A percentile compares a stretch with the other conserved stretches of the same genome.
Conservation (phyloP, 768 basidiomycete species). For the Podaxis rugospora region DNA sequence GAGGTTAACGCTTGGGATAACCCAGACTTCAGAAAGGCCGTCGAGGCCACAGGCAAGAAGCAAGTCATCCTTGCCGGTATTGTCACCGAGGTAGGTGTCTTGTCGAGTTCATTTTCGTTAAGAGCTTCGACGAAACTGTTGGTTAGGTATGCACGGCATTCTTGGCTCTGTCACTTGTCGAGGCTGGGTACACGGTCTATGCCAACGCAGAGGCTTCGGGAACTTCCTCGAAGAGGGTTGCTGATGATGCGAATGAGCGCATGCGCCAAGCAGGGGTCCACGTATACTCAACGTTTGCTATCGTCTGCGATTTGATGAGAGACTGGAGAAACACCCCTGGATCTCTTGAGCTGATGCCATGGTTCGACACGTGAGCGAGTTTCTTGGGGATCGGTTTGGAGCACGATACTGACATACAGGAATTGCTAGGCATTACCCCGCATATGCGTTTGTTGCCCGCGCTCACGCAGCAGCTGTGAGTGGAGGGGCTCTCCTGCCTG, state of each 20-base stretch:
- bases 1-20: conserved; percentile 54
- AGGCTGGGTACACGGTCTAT: conserved; percentile 44
- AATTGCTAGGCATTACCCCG: conserved; percentile 18
- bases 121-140: neutral
- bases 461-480: conserved; percentile 22
- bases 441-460: conserved; percentile 24
- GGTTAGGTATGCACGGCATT: conserved; percentile 43
- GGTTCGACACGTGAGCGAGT: conserved; percentile 36
- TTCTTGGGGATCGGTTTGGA: neutral
- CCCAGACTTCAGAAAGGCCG: conserved; percentile 39
- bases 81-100: conserved; percentile 37
- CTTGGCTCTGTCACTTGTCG: conserved; percentile 39
- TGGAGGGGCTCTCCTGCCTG: conserved; percentile 17
- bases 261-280: conserved; percentile 45
- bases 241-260: conserved; percentile 41
- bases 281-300: conserved; percentile 40
- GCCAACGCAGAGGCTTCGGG: conserved; percentile 46
- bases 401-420: neutral
- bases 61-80: conserved; percentile 49
- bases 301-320: conserved; percentile 42
- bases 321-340: conserved; percentile 50
- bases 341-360: conserved; percentile 35
- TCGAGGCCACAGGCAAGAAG: conserved; percentile 43
- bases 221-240: conserved; percentile 32
- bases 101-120: neutral